phyloP scores from a whole-genome alignment of 768 basidiomycete genomes.

The Cubamyces sp. region DNA sequence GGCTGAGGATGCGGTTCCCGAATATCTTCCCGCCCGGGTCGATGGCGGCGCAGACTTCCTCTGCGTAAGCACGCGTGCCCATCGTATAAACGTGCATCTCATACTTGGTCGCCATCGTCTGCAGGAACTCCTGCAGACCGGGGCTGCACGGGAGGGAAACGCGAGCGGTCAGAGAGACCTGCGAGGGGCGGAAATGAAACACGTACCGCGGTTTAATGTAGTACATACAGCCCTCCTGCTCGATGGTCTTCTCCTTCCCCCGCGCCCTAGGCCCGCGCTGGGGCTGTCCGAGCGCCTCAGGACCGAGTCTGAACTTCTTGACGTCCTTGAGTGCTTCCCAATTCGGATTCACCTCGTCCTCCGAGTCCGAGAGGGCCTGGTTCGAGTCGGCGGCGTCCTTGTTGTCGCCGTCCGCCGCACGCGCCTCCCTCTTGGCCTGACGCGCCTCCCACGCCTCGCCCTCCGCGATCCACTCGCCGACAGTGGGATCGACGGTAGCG shows the following conservation, averaged over 20 bases:
- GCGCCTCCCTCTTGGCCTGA: slow-evolving; percentile 46
- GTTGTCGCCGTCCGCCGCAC: slow-evolving; percentile 32
- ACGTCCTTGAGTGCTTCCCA: slow-evolving; percentile 92
- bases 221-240: slow-evolving; percentile 88
- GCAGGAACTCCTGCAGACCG: slow-evolving; percentile 81
- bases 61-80: slow-evolving; percentile 97
- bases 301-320: slow-evolving; percentile 82
- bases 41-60: slow-evolving; percentile 91
- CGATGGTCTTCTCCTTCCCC: slow-evolving; percentile 66
- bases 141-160: slow-evolving; percentile 52
- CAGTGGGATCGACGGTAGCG: slow-evolving; percentile 97
- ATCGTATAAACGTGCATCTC: slow-evolving; percentile 99
- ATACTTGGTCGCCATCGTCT: slow-evolving; percentile 72
- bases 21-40: slow-evolving; percentile 89
- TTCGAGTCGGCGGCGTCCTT: slow-evolving; percentile 39
- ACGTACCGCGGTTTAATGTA: slow-evolving; percentile 96
- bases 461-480: slow-evolving; percentile 94
- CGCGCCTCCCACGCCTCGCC: slow-evolving; percentile 79
- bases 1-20: slow-evolving; percentile 83
- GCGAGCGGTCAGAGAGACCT: slow-evolving; percentile 1
- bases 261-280: slow-evolving; percentile 49
- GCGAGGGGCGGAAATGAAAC: not conserved
- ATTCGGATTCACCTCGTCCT: slow-evolving; percentile 81
- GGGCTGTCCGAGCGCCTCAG: slow-evolving; percentile 66
- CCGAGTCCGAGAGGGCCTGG: slow-evolving; percentile 35